Conservation (phyloP, 208 protist genomes). For the Wallacemonas sp. region DNA sequence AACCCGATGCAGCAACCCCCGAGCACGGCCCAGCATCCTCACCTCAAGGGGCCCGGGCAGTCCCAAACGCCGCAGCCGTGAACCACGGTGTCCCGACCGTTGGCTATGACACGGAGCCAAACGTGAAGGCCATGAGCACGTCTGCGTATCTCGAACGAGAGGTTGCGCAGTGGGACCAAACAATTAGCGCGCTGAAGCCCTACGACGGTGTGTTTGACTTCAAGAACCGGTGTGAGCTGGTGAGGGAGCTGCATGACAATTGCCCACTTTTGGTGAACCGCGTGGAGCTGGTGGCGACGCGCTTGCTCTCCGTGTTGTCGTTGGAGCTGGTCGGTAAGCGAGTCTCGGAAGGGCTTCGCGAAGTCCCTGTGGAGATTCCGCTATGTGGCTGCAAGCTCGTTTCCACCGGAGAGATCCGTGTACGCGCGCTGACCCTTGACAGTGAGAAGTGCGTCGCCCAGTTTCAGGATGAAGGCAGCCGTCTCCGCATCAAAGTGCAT, state of each 20-base stretch:
- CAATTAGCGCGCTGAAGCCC: constrained; percentile 28
- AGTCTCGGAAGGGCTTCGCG: constrained; percentile 26
- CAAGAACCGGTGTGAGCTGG: constrained; percentile 37
- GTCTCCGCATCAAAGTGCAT: constrained; percentile 32
- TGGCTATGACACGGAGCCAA: background rate
- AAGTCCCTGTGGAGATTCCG: constrained; percentile 41
- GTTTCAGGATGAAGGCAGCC: constrained; percentile 41
- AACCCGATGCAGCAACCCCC: background rate
- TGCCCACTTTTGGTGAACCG: constrained; percentile 33
- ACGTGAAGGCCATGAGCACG: background rate
- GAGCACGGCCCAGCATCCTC: background rate
- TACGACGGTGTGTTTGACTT: constrained; percentile 54
- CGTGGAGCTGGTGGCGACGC: constrained; percentile 27
- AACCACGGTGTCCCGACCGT: background rate
- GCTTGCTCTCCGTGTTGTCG: constrained; percentile 37
- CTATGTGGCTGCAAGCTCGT: constrained; percentile 50
- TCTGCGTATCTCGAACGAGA: constrained; percentile 38
- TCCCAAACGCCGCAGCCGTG: too few species aligned
- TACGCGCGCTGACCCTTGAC: constrained; percentile 39
- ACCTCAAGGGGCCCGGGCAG: too few species aligned
- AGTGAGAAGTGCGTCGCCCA: constrained; percentile 27
- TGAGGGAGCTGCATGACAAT: constrained; percentile 36
- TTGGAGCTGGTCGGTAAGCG: constrained; percentile 27
- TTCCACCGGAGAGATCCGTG: constrained; percentile 36
- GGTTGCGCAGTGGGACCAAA: constrained; percentile 33